These are phyloP conservation scores for Wickerhamiella spandovensis DNA, from an alignment of 805 yeast species.

Conservation along the genomic window DNA sequence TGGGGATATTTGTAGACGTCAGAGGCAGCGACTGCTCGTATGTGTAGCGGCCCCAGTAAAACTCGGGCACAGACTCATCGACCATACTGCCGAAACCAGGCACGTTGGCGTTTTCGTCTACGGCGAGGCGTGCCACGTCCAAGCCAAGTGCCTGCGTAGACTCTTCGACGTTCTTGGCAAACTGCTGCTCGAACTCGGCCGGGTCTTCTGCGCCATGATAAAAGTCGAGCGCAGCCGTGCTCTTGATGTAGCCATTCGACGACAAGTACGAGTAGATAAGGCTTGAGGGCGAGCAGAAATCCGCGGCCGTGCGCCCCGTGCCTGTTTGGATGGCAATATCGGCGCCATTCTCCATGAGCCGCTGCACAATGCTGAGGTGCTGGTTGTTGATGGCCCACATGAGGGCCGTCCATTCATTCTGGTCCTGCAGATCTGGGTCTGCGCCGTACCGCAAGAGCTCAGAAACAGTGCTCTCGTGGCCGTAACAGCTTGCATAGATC, in stretches of 20 bases:
- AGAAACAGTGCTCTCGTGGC: slow-evolving; percentile 25
- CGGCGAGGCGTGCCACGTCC: not conserved
- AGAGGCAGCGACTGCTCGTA: slow-evolving; percentile 30
- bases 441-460: slow-evolving; percentile 27
- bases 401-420: slow-evolving; percentile 36
- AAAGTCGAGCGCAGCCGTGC: slow-evolving; percentile 7
- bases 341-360: slow-evolving; percentile 45
- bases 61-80: slow-evolving; percentile 15
- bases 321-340: slow-evolving; percentile 28
- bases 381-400: slow-evolving; percentile 78
- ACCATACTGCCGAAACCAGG: not conserved
- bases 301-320: slow-evolving; percentile 38
- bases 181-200: slow-evolving; percentile 13
- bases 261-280: slow-evolving; percentile 46
- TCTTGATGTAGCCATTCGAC: slow-evolving; percentile 18
- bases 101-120: not conserved
- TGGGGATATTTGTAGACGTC: slow-evolving; percentile 25
- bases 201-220: slow-evolving; percentile 16
- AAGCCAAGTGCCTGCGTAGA: slow-evolving; percentile 16
- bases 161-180: slow-evolving; percentile 13
- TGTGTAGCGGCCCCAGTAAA: slow-evolving; percentile 30
- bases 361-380: slow-evolving; percentile 39
- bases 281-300: slow-evolving; percentile 42
- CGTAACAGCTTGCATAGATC: slow-evolving; percentile 32
- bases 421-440: slow-evolving; percentile 25